These are phyloP conservation scores for Xanthoceras sorbifolium DNA, from an alignment of 345 rosid species.

Conservation along the genomic window DNA sequence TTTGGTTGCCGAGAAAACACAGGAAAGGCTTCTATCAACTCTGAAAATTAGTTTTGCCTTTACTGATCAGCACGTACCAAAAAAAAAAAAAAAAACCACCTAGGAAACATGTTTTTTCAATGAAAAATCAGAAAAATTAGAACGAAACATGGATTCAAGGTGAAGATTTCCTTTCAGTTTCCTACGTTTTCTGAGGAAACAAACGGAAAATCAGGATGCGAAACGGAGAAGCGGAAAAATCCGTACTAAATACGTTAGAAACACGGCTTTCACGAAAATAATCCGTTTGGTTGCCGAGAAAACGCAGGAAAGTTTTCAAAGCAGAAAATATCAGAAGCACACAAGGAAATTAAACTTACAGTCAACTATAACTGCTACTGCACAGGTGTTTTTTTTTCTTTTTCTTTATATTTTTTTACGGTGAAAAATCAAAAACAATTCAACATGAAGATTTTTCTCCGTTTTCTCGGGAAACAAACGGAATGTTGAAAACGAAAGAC, in stretches of 20 bases:
- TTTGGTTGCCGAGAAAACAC: constrained; percentile 1
- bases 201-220: background rate
- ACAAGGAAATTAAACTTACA: background rate
- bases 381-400: background rate
- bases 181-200: constrained; percentile 12
- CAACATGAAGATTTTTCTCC: too few species aligned
- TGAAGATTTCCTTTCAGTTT: too few species aligned
- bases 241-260: background rate
- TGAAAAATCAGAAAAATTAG: too few species aligned
- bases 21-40: background rate
- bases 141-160: too few species aligned
- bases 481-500: background rate
- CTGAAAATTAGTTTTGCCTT: too few species aligned
- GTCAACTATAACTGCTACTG: too few species aligned
- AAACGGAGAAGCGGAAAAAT: background rate
- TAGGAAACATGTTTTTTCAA: too few species aligned
- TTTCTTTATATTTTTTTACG: background rate
- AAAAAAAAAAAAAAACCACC: too few species aligned
- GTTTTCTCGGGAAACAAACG: constrained; percentile 14
- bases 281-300: background rate
- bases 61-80: too few species aligned
- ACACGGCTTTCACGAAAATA: background rate
- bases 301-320: background rate
- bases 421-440: too few species aligned
- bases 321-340: too few species aligned